Percentiles rank a stretch among this genome's conserved stretches.
phyloP scores from a whole-genome alignment of 2,329 filamentous ascomycete species.

The Aschersonia sp. region DNA sequence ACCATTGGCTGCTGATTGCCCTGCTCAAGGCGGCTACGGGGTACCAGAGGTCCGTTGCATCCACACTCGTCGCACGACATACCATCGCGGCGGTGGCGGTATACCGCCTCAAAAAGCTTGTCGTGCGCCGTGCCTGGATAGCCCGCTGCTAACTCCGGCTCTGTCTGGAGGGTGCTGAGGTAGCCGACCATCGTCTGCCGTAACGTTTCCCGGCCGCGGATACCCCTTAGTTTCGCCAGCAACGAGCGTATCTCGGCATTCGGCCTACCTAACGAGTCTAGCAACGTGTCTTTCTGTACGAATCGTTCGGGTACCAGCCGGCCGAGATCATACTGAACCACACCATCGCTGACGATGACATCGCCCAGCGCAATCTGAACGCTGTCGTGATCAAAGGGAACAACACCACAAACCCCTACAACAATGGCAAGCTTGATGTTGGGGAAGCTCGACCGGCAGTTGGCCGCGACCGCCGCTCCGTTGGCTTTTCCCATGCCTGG shows the following conservation, averaged over 20 bases:
- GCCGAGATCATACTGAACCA: slow-evolving; percentile 10
- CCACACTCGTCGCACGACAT: slow-evolving; percentile 5
- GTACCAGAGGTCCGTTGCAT: slow-evolving; percentile 11
- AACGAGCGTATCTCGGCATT: background rate
- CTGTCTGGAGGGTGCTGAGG: background rate
- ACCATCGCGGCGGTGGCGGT: background rate
- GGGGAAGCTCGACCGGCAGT: slow-evolving; percentile 13
- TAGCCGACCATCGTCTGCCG: background rate
- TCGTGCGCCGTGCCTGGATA: background rate
- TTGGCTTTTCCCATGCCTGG: slow-evolving; percentile 4
- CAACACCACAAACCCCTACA: background rate
- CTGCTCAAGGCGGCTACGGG: slow-evolving; percentile 12
- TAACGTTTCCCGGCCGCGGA: background rate
- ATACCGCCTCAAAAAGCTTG: background rate
- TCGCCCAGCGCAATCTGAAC: slow-evolving; percentile 10
- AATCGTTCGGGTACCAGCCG: slow-evolving; percentile 5
- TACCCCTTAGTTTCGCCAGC: background rate
- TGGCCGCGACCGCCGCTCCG: slow-evolving; percentile 8
- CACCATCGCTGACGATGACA: slow-evolving; percentile 9
- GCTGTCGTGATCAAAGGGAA: slow-evolving; percentile 5
- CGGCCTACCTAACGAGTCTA: background rate
- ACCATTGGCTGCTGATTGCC: slow-evolving; percentile 6
- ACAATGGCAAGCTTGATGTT: background rate
- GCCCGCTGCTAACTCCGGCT: background rate
- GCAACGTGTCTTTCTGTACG: slow-evolving; percentile 6